A percentile compares a stretch with the other conserved stretches of the same genome.
Conservation (phyloP, 306 rosid species). For the Chamaecrista fasciculata region DNA sequence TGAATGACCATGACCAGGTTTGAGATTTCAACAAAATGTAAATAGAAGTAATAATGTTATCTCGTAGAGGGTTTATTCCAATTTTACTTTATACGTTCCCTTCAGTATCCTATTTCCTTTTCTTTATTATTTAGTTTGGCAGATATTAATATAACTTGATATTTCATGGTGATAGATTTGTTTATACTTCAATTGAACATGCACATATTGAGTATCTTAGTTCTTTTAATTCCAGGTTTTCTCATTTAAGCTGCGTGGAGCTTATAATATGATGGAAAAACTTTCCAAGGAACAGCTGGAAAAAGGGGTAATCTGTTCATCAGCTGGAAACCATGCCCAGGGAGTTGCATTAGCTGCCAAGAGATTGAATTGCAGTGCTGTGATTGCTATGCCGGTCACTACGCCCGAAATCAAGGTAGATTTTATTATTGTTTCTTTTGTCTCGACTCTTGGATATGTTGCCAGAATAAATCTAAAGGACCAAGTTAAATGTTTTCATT, state of each 20-base stretch:
- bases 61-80: neutral
- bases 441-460: neutral
- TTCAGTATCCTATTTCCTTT: neutral
- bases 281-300: constrained; percentile 62
- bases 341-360: constrained; percentile 94
- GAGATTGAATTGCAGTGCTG: constrained; percentile 68
- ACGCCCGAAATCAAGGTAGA: constrained; percentile 90
- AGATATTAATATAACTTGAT: neutral
- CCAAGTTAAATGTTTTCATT: constrained; percentile 4
- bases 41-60: neutral
- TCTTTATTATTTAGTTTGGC: neutral
- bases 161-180: neutral
- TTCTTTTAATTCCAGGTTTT: constrained; percentile 55
- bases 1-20: neutral
- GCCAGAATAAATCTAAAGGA: neutral
- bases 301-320: constrained; percentile 89
- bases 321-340: constrained; percentile 99
- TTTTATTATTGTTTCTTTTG: neutral
- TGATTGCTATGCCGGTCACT: constrained; percentile 89
- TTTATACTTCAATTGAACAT: neutral
- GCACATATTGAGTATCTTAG: constrained; percentile 8
- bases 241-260: constrained; percentile 96
- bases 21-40: neutral
- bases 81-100: neutral
- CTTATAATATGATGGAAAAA: constrained; percentile 97